Evolutionary conservation across 2,329 filamentous ascomycete genomes (phyloP).

Genomic region (Monosporascus cannonballus): DNA sequence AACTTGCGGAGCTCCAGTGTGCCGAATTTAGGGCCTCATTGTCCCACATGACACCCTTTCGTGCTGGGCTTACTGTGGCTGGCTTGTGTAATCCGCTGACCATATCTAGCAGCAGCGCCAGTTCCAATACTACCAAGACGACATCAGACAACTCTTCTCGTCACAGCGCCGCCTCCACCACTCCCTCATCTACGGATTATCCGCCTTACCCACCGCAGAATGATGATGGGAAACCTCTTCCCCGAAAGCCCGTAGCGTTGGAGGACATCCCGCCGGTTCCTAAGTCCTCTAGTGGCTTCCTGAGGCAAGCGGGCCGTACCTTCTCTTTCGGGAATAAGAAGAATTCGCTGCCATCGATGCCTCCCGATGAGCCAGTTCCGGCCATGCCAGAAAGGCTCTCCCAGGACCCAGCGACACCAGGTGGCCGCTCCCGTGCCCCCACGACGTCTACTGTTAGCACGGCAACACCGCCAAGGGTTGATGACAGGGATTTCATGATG

Average conservation of each 20-base stretch:
- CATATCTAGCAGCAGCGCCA: constrained; percentile 47
- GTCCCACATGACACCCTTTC: constrained; percentile 14
- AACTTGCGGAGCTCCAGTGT: neutral
- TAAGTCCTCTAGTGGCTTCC: constrained; percentile 46
- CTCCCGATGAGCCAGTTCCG: constrained; percentile 30
- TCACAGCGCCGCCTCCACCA: constrained; percentile 56
- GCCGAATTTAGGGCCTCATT: neutral
- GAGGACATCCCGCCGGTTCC: constrained; percentile 35
- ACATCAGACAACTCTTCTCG: constrained; percentile 55
- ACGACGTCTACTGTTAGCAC: constrained; percentile 50
- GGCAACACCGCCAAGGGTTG: constrained; percentile 43
- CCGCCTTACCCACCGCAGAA: constrained; percentile 17
- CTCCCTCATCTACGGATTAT: constrained; percentile 50
- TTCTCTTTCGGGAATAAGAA: constrained; percentile 56
- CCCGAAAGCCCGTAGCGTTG: constrained; percentile 30
- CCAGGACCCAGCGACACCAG: constrained; percentile 18
- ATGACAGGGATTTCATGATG: constrained; percentile 38
- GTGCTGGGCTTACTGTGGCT: constrained; percentile 15
- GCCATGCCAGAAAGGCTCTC: constrained; percentile 27
- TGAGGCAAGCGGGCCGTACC: constrained; percentile 51
- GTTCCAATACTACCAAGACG: constrained; percentile 56
- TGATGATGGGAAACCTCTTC: constrained; percentile 33
- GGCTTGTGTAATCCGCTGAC: constrained; percentile 32
- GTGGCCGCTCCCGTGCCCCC: constrained; percentile 39
- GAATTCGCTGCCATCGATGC: constrained; percentile 27